phyloP scores from a whole-genome alignment of 2,329 filamentous ascomycete species.

The Fusarium devonianum region DNA sequence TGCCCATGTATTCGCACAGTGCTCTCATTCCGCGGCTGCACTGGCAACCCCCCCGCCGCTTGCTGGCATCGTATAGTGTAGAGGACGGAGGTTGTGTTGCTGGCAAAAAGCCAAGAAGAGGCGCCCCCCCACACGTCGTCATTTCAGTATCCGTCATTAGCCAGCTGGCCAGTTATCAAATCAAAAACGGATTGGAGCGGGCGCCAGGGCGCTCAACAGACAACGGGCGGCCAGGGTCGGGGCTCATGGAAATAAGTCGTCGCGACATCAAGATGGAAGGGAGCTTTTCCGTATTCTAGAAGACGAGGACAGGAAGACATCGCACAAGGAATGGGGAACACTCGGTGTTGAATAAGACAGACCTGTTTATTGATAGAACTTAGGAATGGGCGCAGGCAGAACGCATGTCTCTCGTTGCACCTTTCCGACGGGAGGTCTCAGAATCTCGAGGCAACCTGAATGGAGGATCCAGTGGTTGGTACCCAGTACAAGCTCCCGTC shows the following conservation, averaged over 20 bases:
- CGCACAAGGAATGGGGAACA: slow-evolving; percentile 1
- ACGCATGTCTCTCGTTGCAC: slow-evolving; percentile 19
- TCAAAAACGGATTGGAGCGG: slow-evolving; percentile 35
- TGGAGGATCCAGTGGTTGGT: slow-evolving; percentile 2
- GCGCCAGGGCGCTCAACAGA: slow-evolving; percentile 37
- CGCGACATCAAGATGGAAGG: slow-evolving; percentile 7
- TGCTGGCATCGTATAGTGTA: slow-evolving; percentile 28
- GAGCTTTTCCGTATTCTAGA: slow-evolving; percentile 5
- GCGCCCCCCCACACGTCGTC: slow-evolving; percentile 42
- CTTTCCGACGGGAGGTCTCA: slow-evolving; percentile 10
- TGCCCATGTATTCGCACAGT: slow-evolving; percentile 37
- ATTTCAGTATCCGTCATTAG: slow-evolving; percentile 42
- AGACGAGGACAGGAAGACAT: slow-evolving; percentile 1
- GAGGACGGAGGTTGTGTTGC: slow-evolving; percentile 22
- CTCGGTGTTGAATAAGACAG: neutral
- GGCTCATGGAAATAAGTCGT: slow-evolving; percentile 12
- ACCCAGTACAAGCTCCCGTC: slow-evolving; percentile 11
- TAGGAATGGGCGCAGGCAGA: slow-evolving; percentile 11
- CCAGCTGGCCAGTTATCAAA: slow-evolving; percentile 39
- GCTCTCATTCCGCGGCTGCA: slow-evolving; percentile 28
- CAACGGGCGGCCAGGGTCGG: slow-evolving; percentile 32
- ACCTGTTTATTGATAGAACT: slow-evolving; percentile 1
- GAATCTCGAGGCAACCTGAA: slow-evolving; percentile 7
- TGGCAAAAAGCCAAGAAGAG: slow-evolving; percentile 35
- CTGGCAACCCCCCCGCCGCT: slow-evolving; percentile 39